Percentiles rank a stretch among this genome's conserved stretches.
These are phyloP conservation scores for Puccinia triticina DNA, from an alignment of 1,284 basidiomycete species.

Conservation along the genomic window DNA sequence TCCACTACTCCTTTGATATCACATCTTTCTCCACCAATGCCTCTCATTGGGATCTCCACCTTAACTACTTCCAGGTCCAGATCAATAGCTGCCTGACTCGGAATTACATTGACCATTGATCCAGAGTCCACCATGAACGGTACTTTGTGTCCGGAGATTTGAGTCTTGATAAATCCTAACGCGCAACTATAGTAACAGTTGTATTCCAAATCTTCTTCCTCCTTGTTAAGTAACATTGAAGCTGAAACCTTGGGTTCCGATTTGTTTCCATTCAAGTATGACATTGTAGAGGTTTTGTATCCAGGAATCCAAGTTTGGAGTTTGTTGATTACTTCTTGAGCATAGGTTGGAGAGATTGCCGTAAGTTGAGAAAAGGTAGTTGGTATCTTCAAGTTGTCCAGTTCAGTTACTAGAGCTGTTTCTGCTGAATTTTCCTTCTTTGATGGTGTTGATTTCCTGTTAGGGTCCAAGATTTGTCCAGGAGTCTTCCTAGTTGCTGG, in stretches of 20 bases:
- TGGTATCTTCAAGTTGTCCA: constrained; percentile 17
- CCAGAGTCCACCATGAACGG: no score
- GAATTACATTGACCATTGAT: no score
- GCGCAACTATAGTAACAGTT: constrained; percentile 15
- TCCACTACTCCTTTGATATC: constrained; percentile 13
- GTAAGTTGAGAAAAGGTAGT: constrained; percentile 15
- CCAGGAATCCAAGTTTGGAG: not conserved
- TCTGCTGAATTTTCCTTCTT: no score
- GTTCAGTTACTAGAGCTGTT: no score
- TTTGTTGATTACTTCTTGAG: not conserved
- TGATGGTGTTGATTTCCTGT: no score
- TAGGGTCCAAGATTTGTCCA: no score
- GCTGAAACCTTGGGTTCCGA: no score
- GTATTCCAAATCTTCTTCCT: no score
- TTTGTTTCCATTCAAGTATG: no score
- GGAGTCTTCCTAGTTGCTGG: not conserved
- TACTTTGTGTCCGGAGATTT: not conserved
- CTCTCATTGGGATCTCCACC: not conserved
- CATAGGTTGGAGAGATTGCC: not conserved
- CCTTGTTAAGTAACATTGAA: no score
- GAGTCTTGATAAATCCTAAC: not conserved
- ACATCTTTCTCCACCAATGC: not conserved
- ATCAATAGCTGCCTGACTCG: not conserved
- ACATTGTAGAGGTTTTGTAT: not conserved
- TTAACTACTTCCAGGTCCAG: constrained; percentile 5